Evolutionary conservation across 2,329 filamentous ascomycete species (phyloP), one percentile per base, ranked within the genome.

Genomic region (Cercospora sesami): DNA sequence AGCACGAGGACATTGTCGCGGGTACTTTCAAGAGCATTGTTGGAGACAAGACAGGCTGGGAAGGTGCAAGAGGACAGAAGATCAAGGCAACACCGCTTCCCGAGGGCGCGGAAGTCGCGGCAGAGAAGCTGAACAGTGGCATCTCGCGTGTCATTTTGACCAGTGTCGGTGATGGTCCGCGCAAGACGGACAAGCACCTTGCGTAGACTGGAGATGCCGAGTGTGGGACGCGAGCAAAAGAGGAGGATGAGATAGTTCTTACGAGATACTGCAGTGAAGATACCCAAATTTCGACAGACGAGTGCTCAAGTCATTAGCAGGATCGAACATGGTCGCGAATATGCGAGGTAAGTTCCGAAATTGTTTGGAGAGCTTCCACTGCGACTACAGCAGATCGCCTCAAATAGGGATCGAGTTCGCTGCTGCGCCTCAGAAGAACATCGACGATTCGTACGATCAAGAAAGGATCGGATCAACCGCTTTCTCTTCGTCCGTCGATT

Each of bases 61-160:
- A 88, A 78, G 78, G 79, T 9, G 80, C 83, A 74, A 83, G 82
- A 69, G 86, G 83, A 10, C 81, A 83, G 28, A 83, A 82, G 39
- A 80, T 87, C 12, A 82, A 88, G n/a, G 76, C 80, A 33, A 79
- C 83, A 69, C 2, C 81, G 79, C 83, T 87, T n/a, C 82, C 85
- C 58, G 81, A 94, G 28, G 75, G 73, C 21, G 88, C 93, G 55
- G 86, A 89, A 70, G 83, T 86, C 63, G 85, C 90, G n/a, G 78
- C 79, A 4, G 77, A 78, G 42, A 69, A 79, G 39, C 80, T 99
- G 72, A 89, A 89, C 81, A 86, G 89, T 48, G 95, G 95, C 28
- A 89, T 99, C 5, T 93, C 90, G 80, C 87, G 94, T 71, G 90
- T 99, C 42, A 99, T 99, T 73, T 83, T 94, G 82, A 98, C 96